phyloP scores from a whole-genome alignment of 805 yeast genomes.

The Candida adriatica region DNA sequence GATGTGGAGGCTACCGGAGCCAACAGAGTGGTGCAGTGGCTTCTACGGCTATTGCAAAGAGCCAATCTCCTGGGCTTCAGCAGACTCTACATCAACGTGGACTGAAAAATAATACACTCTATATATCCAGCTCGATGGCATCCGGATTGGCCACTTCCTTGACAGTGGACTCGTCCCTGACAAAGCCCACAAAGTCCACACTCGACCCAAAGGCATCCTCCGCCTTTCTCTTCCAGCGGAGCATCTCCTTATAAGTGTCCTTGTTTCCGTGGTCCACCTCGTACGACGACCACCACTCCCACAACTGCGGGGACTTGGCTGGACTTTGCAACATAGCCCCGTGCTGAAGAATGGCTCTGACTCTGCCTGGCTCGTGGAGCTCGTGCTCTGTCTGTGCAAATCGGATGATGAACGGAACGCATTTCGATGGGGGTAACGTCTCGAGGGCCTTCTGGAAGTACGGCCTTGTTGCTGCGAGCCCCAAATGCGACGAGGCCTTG shows the following conservation, averaged over 20 bases:
- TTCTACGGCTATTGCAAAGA: conserved; percentile 14
- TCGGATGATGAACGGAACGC: conserved; percentile 38
- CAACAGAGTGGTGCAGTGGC: conserved; percentile 6
- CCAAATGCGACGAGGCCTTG: conserved; percentile 33
- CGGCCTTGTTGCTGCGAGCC: conserved; percentile 36
- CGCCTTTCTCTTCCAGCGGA: conserved; percentile 45
- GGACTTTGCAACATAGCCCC: conserved; percentile 40
- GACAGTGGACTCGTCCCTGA: conserved; percentile 34
- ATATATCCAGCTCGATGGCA: conserved; percentile 50
- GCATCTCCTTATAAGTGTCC: conserved; percentile 65
- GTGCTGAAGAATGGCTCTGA: conserved; percentile 53
- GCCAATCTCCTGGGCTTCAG: conserved; percentile 16
- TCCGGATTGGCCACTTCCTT: conserved; percentile 41
- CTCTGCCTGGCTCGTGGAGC: conserved; percentile 49
- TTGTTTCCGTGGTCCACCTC: conserved; percentile 71
- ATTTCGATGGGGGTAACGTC: conserved; percentile 34
- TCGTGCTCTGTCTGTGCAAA: conserved; percentile 54
- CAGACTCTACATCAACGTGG: conserved; percentile 13
- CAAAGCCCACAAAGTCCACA: conserved; percentile 40
- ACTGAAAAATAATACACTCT: conserved; percentile 4
- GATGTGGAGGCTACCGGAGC: conserved; percentile 5
- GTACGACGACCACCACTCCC: conserved; percentile 70
- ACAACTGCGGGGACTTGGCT: conserved; percentile 29
- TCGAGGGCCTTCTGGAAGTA: conserved; percentile 48
- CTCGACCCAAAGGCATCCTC: conserved; percentile 24